These are phyloP conservation scores for Starmerella etchellsii DNA, from an alignment of 805 yeast genomes.

Conservation along the genomic window DNA sequence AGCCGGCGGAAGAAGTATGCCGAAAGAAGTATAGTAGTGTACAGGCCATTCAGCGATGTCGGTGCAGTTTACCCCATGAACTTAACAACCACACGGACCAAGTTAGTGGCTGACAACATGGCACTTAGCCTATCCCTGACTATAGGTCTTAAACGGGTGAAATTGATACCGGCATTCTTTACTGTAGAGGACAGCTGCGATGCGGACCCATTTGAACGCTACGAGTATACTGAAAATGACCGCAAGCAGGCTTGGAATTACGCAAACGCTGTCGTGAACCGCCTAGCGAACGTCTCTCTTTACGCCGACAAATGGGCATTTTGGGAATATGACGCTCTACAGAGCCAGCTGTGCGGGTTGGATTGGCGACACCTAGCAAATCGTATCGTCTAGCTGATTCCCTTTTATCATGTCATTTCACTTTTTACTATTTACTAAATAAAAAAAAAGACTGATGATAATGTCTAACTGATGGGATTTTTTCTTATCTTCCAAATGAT, in stretches of 20 bases:
- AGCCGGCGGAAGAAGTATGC: slow-evolving; percentile 48
- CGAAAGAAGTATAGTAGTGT: slow-evolving; percentile 33
- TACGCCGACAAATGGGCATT: slow-evolving; percentile 9
- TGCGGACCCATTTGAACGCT: slow-evolving; percentile 32
- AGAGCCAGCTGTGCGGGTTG: slow-evolving; percentile 3
- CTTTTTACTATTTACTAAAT: too few relatives aligned
- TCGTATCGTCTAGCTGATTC: too few relatives aligned
- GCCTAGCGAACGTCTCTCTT: slow-evolving; percentile 18
- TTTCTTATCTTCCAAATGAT: too few relatives aligned
- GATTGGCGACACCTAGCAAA: slow-evolving; percentile 12
- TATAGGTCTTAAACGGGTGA: slow-evolving; percentile 22
- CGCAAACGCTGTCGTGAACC: slow-evolving; percentile 21
- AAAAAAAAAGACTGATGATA: too few relatives aligned
- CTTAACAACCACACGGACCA: slow-evolving; percentile 35
- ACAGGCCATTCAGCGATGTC: slow-evolving; percentile 44
- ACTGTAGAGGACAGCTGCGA: background rate
- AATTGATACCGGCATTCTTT: slow-evolving; percentile 45
- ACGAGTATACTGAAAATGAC: slow-evolving; percentile 33
- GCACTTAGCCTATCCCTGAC: slow-evolving; percentile 33
- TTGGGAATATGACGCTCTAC: slow-evolving; percentile 20
- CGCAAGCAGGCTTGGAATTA: slow-evolving; percentile 26
- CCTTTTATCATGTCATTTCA: too few relatives aligned
- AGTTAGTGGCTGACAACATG: slow-evolving; percentile 47
- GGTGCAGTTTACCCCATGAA: slow-evolving; percentile 44
- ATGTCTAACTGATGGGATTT: too few relatives aligned